Conservation (phyloP, 1,284 basidiomycete genomes). For the Cryptococcus sp. region DNA sequence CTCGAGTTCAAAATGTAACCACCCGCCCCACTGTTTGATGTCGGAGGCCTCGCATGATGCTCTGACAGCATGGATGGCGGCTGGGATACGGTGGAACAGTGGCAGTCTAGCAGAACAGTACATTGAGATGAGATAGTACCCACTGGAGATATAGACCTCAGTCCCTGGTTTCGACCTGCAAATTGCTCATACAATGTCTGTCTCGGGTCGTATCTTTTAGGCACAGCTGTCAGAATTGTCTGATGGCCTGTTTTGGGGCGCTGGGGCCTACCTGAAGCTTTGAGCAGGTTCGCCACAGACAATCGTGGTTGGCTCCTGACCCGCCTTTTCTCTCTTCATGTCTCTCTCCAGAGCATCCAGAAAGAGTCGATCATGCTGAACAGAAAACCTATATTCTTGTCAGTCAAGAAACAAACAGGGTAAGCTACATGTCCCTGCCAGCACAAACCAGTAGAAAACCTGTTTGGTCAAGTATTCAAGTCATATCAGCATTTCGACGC, state of each 20-base stretch:
- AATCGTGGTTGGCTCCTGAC: conserved; percentile 73
- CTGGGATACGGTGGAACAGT: too few species aligned
- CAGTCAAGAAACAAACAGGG: background rate
- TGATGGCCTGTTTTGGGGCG: background rate
- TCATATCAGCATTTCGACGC: background rate
- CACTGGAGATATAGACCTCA: conserved; percentile 7
- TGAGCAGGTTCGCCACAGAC: conserved; percentile 72
- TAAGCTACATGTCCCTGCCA: too few species aligned
- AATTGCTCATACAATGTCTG: conserved; percentile 84
- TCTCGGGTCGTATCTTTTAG: conserved; percentile 73
- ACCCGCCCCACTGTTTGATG: too few species aligned
- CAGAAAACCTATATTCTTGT: conserved; percentile 60
- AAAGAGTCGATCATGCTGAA: conserved; percentile 91
- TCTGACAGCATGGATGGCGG: too few species aligned
- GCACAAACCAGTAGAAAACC: conserved; percentile 74
- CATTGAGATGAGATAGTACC: too few species aligned
- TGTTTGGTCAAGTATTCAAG: conserved; percentile 3
- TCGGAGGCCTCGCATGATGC: too few species aligned
- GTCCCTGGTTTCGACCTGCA: conserved; percentile 44
- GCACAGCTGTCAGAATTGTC: background rate
- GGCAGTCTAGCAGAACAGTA: too few species aligned
- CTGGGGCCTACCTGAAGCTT: conserved; percentile 45
- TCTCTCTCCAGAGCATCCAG: conserved; percentile 89
- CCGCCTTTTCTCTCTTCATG: conserved; percentile 85
- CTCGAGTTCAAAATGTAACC: too few species aligned